Percentiles rank a stretch among this genome's conserved stretches.
Conservation (phyloP, 176 grass and related monocot species). For the Thinopyrum elongatum region DNA sequence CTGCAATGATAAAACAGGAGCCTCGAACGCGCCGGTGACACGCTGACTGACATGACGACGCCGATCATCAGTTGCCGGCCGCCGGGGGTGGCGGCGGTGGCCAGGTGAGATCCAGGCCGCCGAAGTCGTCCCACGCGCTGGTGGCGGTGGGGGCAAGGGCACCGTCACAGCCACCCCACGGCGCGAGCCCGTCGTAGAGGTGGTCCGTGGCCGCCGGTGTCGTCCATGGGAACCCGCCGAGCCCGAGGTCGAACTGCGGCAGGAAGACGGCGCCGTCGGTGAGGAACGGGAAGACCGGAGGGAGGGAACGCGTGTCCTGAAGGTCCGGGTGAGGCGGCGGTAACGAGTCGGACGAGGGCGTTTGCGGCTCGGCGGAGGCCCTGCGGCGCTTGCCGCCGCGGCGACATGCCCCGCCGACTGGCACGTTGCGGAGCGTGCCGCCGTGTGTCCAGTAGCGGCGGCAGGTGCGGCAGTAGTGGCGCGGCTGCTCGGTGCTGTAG, state of each 20-base stretch:
- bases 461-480: constrained; percentile 86
- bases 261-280: constrained; percentile 34
- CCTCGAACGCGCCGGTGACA: constrained; percentile 17
- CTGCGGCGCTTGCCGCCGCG: constrained; percentile 56
- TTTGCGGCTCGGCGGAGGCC: background rate
- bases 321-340: too few species aligned
- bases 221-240: background rate
- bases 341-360: background rate
- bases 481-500: constrained; percentile 85
- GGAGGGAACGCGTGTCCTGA: too few species aligned
- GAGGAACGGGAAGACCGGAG: constrained; percentile 35
- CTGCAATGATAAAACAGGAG: too few species aligned
- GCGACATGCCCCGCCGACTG: constrained; percentile 59
- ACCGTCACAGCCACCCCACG: constrained; percentile 6
- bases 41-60: background rate
- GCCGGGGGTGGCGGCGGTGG: constrained; percentile 12
- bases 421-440: constrained; percentile 80
- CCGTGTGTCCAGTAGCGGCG: constrained; percentile 93
- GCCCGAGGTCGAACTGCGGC: constrained; percentile 21
- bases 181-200: constrained; percentile 11
- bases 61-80: background rate
- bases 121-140: constrained; percentile 37
- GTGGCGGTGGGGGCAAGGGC: background rate
- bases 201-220: background rate
- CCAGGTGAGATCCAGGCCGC: constrained; percentile 40